Evolutionary conservation across 345 rosid species (phyloP).

Genomic region (Geranium brycei): DNA sequence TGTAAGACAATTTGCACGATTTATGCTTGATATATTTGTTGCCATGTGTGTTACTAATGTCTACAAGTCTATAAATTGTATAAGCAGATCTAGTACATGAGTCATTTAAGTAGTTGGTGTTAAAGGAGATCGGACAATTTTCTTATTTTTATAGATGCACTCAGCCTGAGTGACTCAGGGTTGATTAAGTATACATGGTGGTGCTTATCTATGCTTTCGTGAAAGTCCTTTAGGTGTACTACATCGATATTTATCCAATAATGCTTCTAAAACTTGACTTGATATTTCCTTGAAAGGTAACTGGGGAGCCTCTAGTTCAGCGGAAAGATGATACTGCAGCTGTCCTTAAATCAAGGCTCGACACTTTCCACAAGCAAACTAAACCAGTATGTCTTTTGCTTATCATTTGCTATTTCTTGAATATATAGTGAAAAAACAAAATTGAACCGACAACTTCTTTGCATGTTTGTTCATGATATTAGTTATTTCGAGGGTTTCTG

Average conservation of each 20-base stretch:
- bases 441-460: not conserved
- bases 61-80: not conserved
- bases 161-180: too few relatives aligned
- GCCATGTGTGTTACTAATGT: conserved; percentile 4
- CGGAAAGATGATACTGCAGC: conserved; percentile 86
- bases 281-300: conserved; percentile 34
- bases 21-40: too few relatives aligned
- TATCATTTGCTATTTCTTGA: too few relatives aligned
- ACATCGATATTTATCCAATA: not conserved
- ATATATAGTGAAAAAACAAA: too few relatives aligned
- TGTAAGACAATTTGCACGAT: conserved; percentile 33
- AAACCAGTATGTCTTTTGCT: conserved; percentile 41
- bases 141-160: not conserved
- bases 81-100: not conserved
- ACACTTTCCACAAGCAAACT: conserved; percentile 81
- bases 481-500: too few relatives aligned
- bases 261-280: not conserved
- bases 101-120: not conserved
- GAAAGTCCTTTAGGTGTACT: not conserved
- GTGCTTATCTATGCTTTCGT: too few relatives aligned
- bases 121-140: not conserved
- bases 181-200: too few relatives aligned
- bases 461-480: not conserved
- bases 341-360: conserved; percentile 81
- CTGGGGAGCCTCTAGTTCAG: conserved; percentile 82